Evolutionary conservation across 495 filamentous ascomycete genomes (phyloP).

Genomic region (Penicillium pancosmium): DNA sequence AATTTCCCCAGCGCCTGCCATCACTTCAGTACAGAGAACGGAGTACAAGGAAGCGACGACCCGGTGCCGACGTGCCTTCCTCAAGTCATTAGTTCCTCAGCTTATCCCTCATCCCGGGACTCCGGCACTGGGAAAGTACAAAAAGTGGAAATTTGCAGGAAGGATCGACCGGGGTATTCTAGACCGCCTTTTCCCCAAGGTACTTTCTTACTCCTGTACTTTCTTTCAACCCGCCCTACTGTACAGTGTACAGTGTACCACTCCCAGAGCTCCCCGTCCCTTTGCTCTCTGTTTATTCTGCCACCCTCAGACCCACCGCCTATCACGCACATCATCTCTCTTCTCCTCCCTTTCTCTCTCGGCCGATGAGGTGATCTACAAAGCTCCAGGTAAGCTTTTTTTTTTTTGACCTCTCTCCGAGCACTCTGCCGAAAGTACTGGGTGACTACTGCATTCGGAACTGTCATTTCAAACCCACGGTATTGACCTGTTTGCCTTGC

Average conservation of each 20-base stretch:
- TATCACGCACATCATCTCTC: not conserved
- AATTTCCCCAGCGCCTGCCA: constrained; percentile 23
- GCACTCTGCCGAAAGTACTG: not conserved
- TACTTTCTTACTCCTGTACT: no score
- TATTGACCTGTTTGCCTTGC: not conserved
- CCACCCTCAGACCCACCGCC: not conserved
- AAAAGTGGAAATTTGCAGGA: not conserved
- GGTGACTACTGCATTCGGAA: not conserved
- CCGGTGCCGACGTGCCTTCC: not conserved
- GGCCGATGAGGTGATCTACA: constrained; percentile 8
- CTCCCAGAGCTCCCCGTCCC: not conserved
- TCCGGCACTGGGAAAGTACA: no score
- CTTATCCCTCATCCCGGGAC: no score
- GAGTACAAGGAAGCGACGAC: not conserved
- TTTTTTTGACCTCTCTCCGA: not conserved
- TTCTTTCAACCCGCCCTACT: no score
- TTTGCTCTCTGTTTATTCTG: not conserved
- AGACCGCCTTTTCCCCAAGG: not conserved
- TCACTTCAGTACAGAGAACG: not conserved
- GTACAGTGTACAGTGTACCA: not conserved
- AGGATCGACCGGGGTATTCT: not conserved
- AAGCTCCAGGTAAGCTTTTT: constrained; percentile 3
- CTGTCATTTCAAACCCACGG: not conserved
- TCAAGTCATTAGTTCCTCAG: no score
- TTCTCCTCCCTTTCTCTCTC: not conserved